Evolutionary conservation across 2,329 filamentous ascomycete genomes (phyloP).

Genomic region (Pestalotiopsis sp.): DNA sequence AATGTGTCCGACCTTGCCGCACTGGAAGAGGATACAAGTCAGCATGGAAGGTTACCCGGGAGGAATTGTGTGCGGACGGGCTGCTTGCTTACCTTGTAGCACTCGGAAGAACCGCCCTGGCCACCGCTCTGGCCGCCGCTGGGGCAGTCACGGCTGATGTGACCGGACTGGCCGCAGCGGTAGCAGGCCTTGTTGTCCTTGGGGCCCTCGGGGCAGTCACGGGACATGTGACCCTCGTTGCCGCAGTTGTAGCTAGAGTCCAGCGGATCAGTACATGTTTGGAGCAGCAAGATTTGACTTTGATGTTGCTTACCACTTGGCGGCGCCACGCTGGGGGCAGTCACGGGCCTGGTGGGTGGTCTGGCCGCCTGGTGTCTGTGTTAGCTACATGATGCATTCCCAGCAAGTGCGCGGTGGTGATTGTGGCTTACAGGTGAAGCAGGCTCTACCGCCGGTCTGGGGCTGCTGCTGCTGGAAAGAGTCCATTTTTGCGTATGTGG

Average conservation of each 20-base stretch:
- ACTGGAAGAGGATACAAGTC: conserved; percentile 50
- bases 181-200: conserved; percentile 85
- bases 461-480: conserved; percentile 27
- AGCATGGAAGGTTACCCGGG: conserved; percentile 11
- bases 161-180: conserved; percentile 80
- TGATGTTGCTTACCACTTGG: conserved; percentile 69
- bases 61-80: not conserved
- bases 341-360: conserved; percentile 78
- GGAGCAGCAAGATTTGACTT: not conserved
- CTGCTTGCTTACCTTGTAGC: conserved; percentile 72
- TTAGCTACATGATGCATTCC: conserved; percentile 22
- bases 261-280: not conserved
- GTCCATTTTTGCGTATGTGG: conserved; percentile 42
- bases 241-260: conserved; percentile 38
- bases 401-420: conserved; percentile 18
- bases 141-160: conserved; percentile 89
- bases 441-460: conserved; percentile 42
- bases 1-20: conserved; percentile 94
- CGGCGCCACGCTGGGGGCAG: conserved; percentile 81
- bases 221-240: conserved; percentile 74
- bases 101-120: conserved; percentile 65
- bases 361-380: conserved; percentile 63
- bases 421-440: conserved; percentile 52
- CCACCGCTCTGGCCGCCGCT: conserved; percentile 47
- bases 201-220: conserved; percentile 86